Evolutionary conservation across 257 asterid species (phyloP), one percentile per base, ranked within the genome.

Genomic region (Penstemon eatonii): DNA sequence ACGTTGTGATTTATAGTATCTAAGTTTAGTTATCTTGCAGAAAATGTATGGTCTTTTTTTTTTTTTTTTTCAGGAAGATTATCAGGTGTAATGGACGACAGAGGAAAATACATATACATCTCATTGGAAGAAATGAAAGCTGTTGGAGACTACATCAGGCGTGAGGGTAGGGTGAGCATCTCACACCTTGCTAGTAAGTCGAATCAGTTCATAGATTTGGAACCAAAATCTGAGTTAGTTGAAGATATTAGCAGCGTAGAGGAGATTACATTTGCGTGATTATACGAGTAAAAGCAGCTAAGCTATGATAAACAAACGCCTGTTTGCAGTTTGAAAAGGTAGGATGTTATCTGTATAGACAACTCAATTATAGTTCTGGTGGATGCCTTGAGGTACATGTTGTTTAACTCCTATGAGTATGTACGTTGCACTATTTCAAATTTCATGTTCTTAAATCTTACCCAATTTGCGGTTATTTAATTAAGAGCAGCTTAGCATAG

Each of bases 71-170:
- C 92, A 94, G 99, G 97, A 78, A 82, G 93, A 68, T 70, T 94
- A 50, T 94, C 99, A 5, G 97, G 99, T 67, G 97, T 91, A 40
- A 94, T 94, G 99, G 99, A 94, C 49, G 99, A 94, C 67, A 79
- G 99, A 76, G 99, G 98, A 63, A 93, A 93, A 71, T 90, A 85
- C 83, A 93, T 93, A 70, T 90, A 93, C 85, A 84, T 93, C 66
- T 93, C 98, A 0, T 63, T 82, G 68, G 98, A 93, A 73, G 96
- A 93, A 84, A 90, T 93, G 98, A 84, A 79, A 80, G 97, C 97
- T 5, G 97, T 94, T 67, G 96, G 96, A 0, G 99, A 94, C 78
- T 94, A 94, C 80, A 94, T 91, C 49, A 89, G 61, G 82, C 95
- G 93, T 5, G 91, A 89, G 78, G 99, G 97, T 50, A 79, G 99